phyloP scores from a whole-genome alignment of 2,329 filamentous ascomycete species.

The Aspergillus brunneoviolaceus region DNA sequence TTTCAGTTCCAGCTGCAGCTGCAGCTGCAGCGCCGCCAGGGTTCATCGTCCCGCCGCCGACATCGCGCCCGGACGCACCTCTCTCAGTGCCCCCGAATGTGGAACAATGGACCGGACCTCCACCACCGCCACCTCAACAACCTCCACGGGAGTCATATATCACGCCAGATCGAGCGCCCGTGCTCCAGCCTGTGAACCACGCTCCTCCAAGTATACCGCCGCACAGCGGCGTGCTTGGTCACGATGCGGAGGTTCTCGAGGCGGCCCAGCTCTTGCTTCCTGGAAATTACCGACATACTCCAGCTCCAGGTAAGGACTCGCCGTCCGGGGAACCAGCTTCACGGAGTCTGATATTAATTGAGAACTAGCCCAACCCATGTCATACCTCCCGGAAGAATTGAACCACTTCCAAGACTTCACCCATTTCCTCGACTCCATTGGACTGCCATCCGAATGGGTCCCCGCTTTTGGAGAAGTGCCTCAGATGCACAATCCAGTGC shows the following conservation, averaged over 20 bases:
- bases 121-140: slow-evolving; percentile 13
- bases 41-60: slow-evolving; percentile 8
- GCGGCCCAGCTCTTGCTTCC: slow-evolving; percentile 36
- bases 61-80: slow-evolving; percentile 22
- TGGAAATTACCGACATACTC: slow-evolving; percentile 27
- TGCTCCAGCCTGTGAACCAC: slow-evolving; percentile 20
- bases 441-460: slow-evolving; percentile 36
- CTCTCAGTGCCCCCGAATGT: slow-evolving; percentile 23
- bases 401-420: slow-evolving; percentile 40
- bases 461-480: slow-evolving; percentile 27
- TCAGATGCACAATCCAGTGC: slow-evolving; percentile 25
- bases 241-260: slow-evolving; percentile 42
- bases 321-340: neutral
- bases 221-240: slow-evolving; percentile 24
- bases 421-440: slow-evolving; percentile 37
- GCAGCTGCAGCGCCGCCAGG: no score
- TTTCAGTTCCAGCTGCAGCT: slow-evolving; percentile 19
- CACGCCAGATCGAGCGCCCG: slow-evolving; percentile 20
- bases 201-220: slow-evolving; percentile 15
- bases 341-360: neutral
- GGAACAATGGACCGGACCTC: slow-evolving; percentile 30
- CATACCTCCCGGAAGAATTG: slow-evolving; percentile 33
- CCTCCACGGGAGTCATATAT: slow-evolving; percentile 28
- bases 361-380: slow-evolving; percentile 26
- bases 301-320: slow-evolving; percentile 11